Evolutionary conservation across 768 basidiomycete genomes (phyloP), one percentile per base, ranked within the genome.

Genomic region (Macrolepiota dolichaula): DNA sequence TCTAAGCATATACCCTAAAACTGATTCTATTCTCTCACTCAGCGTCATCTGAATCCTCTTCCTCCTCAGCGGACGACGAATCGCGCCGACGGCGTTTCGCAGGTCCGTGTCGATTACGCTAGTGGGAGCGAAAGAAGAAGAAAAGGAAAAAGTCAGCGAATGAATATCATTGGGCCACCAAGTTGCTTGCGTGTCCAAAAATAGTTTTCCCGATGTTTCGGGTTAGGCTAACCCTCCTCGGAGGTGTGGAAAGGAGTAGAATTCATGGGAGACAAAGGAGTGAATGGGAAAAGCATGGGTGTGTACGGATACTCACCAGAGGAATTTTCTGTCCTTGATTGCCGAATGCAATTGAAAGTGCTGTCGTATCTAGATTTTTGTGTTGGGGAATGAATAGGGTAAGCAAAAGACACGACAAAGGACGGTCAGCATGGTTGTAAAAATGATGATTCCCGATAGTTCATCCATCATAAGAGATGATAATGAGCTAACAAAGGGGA

Each of bases 261-360:
- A 27, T 25, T 22, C 13, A 27, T 40, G 27, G 19, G 37, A 15
- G 47, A 13, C 22, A 55, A 36, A 35, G 25, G 24, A 29, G 36
- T 22, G 22, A 38, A 38, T 9, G 25, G 42, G 19, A 17, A n/a
- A 44, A 44, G 42, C 9, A 7, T 44, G 42, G n/a, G 42, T n/a
- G 5, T 40, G 19, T 27, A 6, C 24, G 27, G 55, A 44, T 47
- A 65, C 86, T 71, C 72, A 93, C 92, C 81, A 93, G 72, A 52
- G 92, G 92, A 61, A 94, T 79, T 73, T 94, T 93, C 77, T 94
- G 91, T 32, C 92, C 92, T 80, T 94, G 92, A 70, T 90, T 93
- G 47, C 90, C 91, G 68, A 94, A 87, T 24, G 92, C 91, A 62
- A 92, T 92, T 51, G 92, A 94, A 38, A 94, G 81, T 10, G 92